Base-by-base conservation (phyloP, 2,329 filamentous ascomycete genomes). In the Dothistroma septosporum region DNA sequence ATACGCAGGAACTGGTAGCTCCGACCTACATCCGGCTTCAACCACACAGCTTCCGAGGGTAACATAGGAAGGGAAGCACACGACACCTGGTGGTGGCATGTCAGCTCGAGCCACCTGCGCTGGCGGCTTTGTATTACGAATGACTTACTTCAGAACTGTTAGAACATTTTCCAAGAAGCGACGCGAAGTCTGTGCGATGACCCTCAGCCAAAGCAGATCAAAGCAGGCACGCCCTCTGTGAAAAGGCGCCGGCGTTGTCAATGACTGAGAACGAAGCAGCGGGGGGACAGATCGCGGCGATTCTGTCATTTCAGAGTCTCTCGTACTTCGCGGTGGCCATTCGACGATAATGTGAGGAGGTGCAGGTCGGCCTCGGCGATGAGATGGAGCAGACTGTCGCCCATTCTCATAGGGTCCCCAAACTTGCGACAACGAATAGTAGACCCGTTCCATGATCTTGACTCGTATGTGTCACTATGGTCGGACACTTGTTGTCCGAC, bases 1-100 rank as follows among this genome's bases (percentile, higher is more conserved):
- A 4, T 16, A 5, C 37, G n/a, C 8, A 41, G 37, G 32, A 7
- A 41, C 37, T 41, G 37, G 37, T 41, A 12, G 14, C 4, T 16
- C 14, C 4, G 8, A 41, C 37, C 11, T 9, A 4, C 14, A 8
- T 16, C n/a, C 47, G 33, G 41, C 21, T 46, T 54, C 37, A 53
- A 35, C 60, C 48, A 53, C 46, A 44, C 46, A 31, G 19, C 22
- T 48, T 28, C 52, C 24, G 47, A 49, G 55, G 53, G 60, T 56
- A 12, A 41, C 10, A 16, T 41, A 16, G 56, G 61, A 61, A 64
- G 49, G 66, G 66, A 65, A 58, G 63, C 67, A 66, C 61, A 77
- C 75, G 71, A 77, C 9, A 74, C 59, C 61, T 55, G 55, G 61
- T 59, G 56, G 61, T 64, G 61, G 59, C 59, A 59, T 64, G 53